A percentile compares a stretch with the other conserved stretches of the same genome.
These are phyloP conservation scores for Rutstroemia sp. DNA, from an alignment of 2,329 filamentous ascomycete genomes.

Conservation along the genomic window DNA sequence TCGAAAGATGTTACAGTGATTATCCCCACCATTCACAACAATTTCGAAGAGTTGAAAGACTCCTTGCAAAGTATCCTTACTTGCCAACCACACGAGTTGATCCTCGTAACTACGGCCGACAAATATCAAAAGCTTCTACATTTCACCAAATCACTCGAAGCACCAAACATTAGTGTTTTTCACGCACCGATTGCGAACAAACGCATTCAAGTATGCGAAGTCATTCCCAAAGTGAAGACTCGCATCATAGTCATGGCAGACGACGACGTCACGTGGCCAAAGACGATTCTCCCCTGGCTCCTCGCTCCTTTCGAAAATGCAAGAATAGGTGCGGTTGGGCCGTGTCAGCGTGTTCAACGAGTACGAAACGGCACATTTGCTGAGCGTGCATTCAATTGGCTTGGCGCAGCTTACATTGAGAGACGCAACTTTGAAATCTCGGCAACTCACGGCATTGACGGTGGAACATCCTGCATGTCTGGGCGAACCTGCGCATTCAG, in stretches of 20 bases:
- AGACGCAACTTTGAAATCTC: constrained; percentile 95
- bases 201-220: constrained; percentile 85
- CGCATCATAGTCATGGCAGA: constrained; percentile 87
- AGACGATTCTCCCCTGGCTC: constrained; percentile 81
- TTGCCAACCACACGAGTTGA: constrained; percentile 62
- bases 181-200: constrained; percentile 87
- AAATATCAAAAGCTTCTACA: constrained; percentile 62
- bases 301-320: constrained; percentile 84
- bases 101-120: constrained; percentile 80
- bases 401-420: constrained; percentile 87
- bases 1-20: constrained; percentile 88
- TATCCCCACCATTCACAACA: constrained; percentile 84
- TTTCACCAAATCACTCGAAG: constrained; percentile 54
- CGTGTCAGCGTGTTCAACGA: constrained; percentile 78
- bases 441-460: constrained; percentile 89
- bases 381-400: constrained; percentile 72
- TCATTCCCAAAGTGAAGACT: constrained; percentile 77
- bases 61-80: constrained; percentile 73
- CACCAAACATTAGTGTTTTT: constrained; percentile 63
- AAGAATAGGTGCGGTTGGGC: constrained; percentile 81
- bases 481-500: constrained; percentile 90
- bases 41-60: constrained; percentile 72
- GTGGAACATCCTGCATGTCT: constrained; percentile 93
- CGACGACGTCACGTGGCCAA: constrained; percentile 90
- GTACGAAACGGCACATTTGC: constrained; percentile 48